Base-by-base conservation (phyloP, 1,284 basidiomycete species). In the Heterobasidion annosum region DNA sequence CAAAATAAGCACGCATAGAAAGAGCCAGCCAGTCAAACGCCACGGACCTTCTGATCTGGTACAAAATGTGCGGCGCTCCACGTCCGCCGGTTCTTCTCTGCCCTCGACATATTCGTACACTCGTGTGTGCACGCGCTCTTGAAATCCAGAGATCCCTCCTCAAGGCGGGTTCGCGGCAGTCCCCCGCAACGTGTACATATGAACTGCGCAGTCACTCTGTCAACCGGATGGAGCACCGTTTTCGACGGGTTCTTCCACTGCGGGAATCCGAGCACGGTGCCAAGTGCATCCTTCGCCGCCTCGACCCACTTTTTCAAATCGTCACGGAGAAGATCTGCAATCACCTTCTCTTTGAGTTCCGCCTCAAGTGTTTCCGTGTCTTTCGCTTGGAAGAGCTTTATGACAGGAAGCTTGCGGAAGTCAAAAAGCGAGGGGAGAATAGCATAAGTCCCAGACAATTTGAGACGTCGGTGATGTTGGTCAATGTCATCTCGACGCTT, bases 191-290 rank as follows among this genome's bases (percentile, higher is more conserved):
- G 61, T 54, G 63, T 73, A 62, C 86, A 88, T 32, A 67, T 63
- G 64, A 85, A 88, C 25, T 78, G 68, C 0, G 83, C 81, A 6
- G 77, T 81, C 12, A 82, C 55, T 48, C 82, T 72, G 44, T 83
- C 74, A 13, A 76, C 74, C 0, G 83, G 84, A 64, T 81, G 78
- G 7, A 83, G 54, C 52, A 69, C 64, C 45, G 10, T 67, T 73
- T 61, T 71, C 62, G 72, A 77, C 9, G 76, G 68, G 18, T 69
- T 70, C 61, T 70, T 76, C 78, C 79, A 84, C 19, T 72, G 64
- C 13, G 69, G 64, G 56, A 70, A 71, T 0, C 81, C 85, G 6
- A 85, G 64, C 15, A 74, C 60, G 7, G 58, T 63, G 5, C 70
- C 72, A n/a, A 88, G 64, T 6, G 66, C 67, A 1, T 61, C 67